Conservation (phyloP, 2,329 filamentous ascomycete species). For the Monilinia vaccinii-corymbosi region DNA sequence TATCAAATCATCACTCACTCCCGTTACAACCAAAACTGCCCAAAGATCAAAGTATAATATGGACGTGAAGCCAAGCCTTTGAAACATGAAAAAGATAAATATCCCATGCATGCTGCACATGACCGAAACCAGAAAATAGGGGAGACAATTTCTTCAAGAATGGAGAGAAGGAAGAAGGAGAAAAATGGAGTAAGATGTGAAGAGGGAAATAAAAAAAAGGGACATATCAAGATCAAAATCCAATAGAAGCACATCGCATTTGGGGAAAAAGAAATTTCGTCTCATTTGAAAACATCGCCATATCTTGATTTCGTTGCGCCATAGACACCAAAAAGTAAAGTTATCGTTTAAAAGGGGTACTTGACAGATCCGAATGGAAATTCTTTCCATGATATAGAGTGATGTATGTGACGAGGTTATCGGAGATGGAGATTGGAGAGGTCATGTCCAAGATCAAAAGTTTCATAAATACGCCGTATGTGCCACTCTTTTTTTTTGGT, state of each 20-base stretch:
- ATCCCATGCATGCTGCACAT: neutral
- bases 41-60: conserved; percentile 2
- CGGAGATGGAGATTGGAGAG: neutral
- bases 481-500: conserved; percentile 28
- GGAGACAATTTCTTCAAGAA: neutral
- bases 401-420: neutral
- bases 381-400: conserved; percentile 7
- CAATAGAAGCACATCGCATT: conserved; percentile 3
- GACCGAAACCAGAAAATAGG: neutral
- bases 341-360: neutral
- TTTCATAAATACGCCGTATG: conserved; percentile 23
- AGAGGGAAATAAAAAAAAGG: neutral
- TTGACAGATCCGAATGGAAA: conserved; percentile 3
- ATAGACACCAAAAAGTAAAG: conserved; percentile 9
- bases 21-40: neutral
- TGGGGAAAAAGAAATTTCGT: neutral
- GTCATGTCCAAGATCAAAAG: conserved; percentile 2
- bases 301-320: conserved; percentile 6
- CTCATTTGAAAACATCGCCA: conserved; percentile 5
- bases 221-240: conserved; percentile 4
- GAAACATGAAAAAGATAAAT: neutral
- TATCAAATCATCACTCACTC: neutral
- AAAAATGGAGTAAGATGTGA: neutral
- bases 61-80: neutral
- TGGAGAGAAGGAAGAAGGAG: neutral